phyloP scores from a whole-genome alignment of 768 basidiomycete species.

The Agaricus bisporus region DNA sequence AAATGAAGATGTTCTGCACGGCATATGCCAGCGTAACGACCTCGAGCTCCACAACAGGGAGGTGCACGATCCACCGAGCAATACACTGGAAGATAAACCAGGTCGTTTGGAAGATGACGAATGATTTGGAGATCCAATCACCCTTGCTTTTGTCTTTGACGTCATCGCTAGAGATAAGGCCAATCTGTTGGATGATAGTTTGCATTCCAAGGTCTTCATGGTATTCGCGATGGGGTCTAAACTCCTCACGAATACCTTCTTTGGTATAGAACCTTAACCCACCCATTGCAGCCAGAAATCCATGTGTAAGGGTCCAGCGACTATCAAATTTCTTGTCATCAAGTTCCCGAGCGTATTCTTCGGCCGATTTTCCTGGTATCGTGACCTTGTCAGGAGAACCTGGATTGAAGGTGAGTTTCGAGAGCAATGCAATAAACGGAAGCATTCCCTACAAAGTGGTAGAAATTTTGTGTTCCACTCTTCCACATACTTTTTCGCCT shows the following conservation, averaged over 20 bases:
- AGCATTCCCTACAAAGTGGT: too few species aligned
- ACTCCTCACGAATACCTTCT: neutral
- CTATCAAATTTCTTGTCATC: neutral
- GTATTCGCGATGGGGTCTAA: neutral
- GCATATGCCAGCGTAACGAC: slow-evolving; percentile 8
- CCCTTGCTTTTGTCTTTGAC: slow-evolving; percentile 8
- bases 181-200: neutral
- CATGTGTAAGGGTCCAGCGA: slow-evolving; percentile 4
- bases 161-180: neutral
- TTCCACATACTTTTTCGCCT: too few species aligned
- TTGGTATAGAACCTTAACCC: neutral
- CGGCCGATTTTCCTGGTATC: neutral
- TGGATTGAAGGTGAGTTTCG: too few species aligned
- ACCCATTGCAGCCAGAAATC: slow-evolving; percentile 1
- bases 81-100: slow-evolving; percentile 8
- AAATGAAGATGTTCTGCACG: neutral
- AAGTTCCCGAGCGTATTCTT: neutral
- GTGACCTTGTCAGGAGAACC: too few species aligned
- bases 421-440: too few species aligned
- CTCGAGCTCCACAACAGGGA: slow-evolving; percentile 3
- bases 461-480: too few species aligned
- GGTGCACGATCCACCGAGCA: neutral
- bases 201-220: neutral
- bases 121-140: neutral
- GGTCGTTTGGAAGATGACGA: neutral